Evolutionary conservation across 2,329 filamentous ascomycete species (phyloP), one percentile per base, ranked within the genome.

Genomic region (Sarocladium kiliense): DNA sequence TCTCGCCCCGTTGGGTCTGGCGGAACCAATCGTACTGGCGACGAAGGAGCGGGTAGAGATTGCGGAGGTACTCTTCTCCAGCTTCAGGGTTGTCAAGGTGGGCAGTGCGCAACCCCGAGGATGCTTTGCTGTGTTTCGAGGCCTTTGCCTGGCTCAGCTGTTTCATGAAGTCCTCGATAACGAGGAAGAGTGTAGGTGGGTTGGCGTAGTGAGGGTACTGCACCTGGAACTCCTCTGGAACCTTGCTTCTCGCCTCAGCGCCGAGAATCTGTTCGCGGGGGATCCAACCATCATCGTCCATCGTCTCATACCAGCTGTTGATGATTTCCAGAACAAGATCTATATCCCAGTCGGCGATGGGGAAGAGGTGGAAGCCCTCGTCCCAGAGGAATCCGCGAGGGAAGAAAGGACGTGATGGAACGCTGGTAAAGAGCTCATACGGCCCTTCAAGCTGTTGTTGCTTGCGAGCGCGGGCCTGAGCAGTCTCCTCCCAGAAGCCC

Each of bases 181-280:
- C 86, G 66, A 97, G 85, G 73, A 96, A 97, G 1, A 97, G 79
- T 0, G 94, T 97, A 0, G 94, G 94, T 0, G 94, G 94, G 70
- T 99, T 99, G 53, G 94, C 94, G 65, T 97, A 97, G 70, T 97
- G 92, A 23, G 94, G 93, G 67, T 97, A 97, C 67, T 97, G 94
- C 14, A 91, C 82, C 64, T 96, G 92, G 69, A 99, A 99, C 71
- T 97, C 92, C 3, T 79, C 71, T 0, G 94, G 94, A 2, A 99
- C 94, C 72, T 97, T 97, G 79, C 88, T 96, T 59, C 93, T 86
- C 47, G 94, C 94, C 74, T 99, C 94, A 2, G 81, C 73, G 1
- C 94, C 94, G 2, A 99, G 81, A 57, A 99, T 97, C 72, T 97
- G 92, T 74, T 99, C 94, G 53, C 94, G 87, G 2, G 87, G 90